Evolutionary conservation across 345 rosid genomes (phyloP), one percentile per base, ranked within the genome.

Genomic region (Hibiscus tridactylites): DNA sequence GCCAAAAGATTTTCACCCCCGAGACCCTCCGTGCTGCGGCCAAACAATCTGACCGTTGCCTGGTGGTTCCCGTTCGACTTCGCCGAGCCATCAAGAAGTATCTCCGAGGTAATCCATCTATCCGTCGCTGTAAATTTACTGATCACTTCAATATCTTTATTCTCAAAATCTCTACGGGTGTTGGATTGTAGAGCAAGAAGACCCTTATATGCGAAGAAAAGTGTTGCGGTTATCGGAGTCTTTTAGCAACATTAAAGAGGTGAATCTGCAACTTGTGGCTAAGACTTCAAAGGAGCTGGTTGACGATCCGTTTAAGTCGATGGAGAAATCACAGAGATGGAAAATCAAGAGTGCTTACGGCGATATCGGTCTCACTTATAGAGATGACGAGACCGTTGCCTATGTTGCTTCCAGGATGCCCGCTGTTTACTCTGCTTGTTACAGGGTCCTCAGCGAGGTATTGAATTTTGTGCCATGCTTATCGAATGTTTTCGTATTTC

Each of bases 361-460:
- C 6, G 97, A 92, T 44, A 89, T 90, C 17, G 99, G 98, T 7
- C 79, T 95, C 17, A 68, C 76, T 72, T 95, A 92, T 77, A 81
- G 79, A 50, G 96, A 92, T 29, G 93, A 88, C 12, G 91, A 95
- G 88, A 88, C 97, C 9, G 81, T 85, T 4, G 99, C 99, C 65
- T 95, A 95, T 73, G 82, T 89, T 17, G 99, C 98, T 75, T 90
- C 98, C 29, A 90, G 98, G 68, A 95, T 95, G 99, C 99, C 97
- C 6, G 94, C 97, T 3, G 96, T 92, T 16, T 90, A 83, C 85
- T 92, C 98, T 57, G 94, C 94, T 64, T 90, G 97, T 35, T 80
- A 78, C 59, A 86, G 98, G 78, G 90, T 92, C 62, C 91, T 90
- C 53, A 78, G 74, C n/a, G 98, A 95, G 89, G 92, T 91, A 77